These are phyloP conservation scores for Hippophae gyantsensis DNA, from an alignment of 306 rosid species.

Conservation along the genomic window DNA sequence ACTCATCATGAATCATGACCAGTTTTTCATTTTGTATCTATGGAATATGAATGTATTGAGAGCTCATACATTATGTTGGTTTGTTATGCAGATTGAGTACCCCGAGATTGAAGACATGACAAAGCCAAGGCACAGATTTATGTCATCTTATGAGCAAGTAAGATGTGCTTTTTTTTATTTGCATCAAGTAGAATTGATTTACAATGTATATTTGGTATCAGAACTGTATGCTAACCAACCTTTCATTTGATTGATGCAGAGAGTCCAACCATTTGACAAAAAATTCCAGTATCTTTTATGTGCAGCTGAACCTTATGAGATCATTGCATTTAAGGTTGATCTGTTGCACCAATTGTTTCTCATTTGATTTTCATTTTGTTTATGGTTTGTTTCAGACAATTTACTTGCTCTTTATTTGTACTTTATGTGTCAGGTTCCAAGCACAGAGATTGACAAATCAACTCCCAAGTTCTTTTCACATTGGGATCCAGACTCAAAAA, in stretches of 20 bases:
- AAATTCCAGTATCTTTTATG: conserved; percentile 73
- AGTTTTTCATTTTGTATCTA: neutral
- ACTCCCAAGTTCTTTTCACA: conserved; percentile 93
- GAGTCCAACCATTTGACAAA: conserved; percentile 75
- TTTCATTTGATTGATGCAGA: conserved; percentile 31
- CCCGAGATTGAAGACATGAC: conserved; percentile 92
- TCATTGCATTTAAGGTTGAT: conserved; percentile 79
- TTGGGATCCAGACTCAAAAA: conserved; percentile 97
- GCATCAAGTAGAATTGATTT: neutral
- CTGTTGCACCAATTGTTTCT: neutral
- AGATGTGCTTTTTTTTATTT: neutral
- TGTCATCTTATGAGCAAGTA: conserved; percentile 98
- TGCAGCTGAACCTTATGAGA: conserved; percentile 96
- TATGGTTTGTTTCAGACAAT: neutral
- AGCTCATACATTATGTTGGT: neutral
- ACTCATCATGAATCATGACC: neutral
- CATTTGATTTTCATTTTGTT: neutral
- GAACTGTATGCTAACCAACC: conserved; percentile 7
- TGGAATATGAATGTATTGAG: neutral
- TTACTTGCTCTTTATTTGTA: conserved; percentile 5
- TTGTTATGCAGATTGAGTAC: conserved; percentile 65
- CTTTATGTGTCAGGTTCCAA: conserved; percentile 63
- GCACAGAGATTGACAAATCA: conserved; percentile 86
- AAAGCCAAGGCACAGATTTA: conserved; percentile 88
- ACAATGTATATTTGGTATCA: conserved; percentile 3